These are phyloP conservation scores for Dioszegia crocea DNA, from an alignment of 768 basidiomycete species.

Conservation along the genomic window DNA sequence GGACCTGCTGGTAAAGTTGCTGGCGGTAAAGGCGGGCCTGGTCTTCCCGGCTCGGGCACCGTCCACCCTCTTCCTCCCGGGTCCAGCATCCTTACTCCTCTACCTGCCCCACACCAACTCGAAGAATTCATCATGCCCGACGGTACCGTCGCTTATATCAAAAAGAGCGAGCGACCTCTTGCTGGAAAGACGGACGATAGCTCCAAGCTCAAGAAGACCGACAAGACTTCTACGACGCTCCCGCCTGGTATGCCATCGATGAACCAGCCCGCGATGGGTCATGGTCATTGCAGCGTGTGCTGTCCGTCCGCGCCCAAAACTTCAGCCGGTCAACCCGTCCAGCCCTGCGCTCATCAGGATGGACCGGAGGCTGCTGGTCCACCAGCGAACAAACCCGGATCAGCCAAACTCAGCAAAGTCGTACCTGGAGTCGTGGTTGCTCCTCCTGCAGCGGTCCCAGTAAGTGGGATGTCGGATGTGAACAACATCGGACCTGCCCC, in stretches of 20 bases:
- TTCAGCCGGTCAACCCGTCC: conserved; percentile 19
- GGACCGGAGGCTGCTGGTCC: conserved; percentile 5
- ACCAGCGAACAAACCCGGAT: neutral
- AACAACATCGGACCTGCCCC: neutral
- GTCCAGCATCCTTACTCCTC: neutral
- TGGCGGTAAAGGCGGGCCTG: no score
- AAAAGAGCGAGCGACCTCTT: conserved; percentile 11
- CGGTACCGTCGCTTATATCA: conserved; percentile 31
- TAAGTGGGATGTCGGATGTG: neutral
- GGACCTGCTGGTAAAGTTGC: no score
- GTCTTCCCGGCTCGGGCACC: neutral
- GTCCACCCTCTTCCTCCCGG: neutral
- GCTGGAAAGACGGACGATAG: conserved; percentile 13
- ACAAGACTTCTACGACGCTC: conserved; percentile 1
- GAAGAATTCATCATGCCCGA: conserved; percentile 36
- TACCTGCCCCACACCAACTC: conserved; percentile 6
- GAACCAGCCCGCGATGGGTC: conserved; percentile 24
- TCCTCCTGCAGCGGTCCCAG: neutral
- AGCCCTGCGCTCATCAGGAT: conserved; percentile 36
- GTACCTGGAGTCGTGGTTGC: conserved; percentile 1
- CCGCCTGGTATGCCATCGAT: neutral
- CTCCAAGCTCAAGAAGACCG: conserved; percentile 8
- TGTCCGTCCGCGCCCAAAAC: conserved; percentile 31
- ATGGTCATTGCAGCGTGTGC: conserved; percentile 34
- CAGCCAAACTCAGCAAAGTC: conserved; percentile 7